Base-by-base conservation (phyloP, 208 protist species). In the Crithidia bombi region DNA sequence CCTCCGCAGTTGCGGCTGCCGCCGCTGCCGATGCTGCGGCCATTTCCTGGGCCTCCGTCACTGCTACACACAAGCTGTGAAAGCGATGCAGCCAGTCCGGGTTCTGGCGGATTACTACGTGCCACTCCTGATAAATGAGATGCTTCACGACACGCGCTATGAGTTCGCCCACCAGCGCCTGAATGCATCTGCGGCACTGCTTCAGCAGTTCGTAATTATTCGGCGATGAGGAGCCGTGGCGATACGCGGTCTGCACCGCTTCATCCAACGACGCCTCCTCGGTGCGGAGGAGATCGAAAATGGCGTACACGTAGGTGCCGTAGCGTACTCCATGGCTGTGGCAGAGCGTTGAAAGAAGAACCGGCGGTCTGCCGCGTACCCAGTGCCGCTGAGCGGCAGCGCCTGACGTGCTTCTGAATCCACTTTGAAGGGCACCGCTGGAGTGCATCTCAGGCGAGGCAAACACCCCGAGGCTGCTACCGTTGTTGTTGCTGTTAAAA, bases 281-380 rank as follows among this genome's bases (percentile, higher is more conserved):
- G 41, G 73, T 71, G 41, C 71, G 65, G 38, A 86, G 68, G 32
- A 79, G 66, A 19, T 83, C 76, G 46, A 83, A 35, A 14, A 86
- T 77, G 26, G 81, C 70, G 68, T 82, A 79, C 19, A 86, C 73
- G 65, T 83, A 81, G 23, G 68, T 75, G 57, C 81, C 81, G 47
- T 77, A 86, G 57, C 73, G 75, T 11, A 86, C 76, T 3, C 81
- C 81, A 65, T 86, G 71, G 41, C 59, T 62, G 70, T 86, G 81
- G 50, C 71, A 78, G 19, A 86, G 46, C 15, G 76, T 81, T 26
- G 81, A 86, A 1, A 86, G 52, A 5, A 86, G 65, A 10, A 81
- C 67, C 1, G 75, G 76, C 41, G 76, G 65, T 38, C 72, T 66
- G 51, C 59, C 65, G 33, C 49, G 41, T 5, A 11, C 12, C 38